phyloP scores from a whole-genome alignment of 495 filamentous ascomycete genomes.

The Penicillium longicatenatum region DNA sequence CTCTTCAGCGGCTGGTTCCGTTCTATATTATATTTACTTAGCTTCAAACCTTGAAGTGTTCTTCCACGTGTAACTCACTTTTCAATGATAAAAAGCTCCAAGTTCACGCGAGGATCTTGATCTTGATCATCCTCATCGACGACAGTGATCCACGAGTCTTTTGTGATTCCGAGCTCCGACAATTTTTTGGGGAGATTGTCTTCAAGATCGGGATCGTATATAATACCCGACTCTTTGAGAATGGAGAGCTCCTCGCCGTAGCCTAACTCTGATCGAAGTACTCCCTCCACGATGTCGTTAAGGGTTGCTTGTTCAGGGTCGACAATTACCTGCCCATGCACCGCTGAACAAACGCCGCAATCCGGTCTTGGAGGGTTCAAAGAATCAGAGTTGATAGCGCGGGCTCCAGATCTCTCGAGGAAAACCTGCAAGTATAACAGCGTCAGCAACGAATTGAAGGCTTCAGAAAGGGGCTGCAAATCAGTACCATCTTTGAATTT shows the following conservation, averaged over 20 bases:
- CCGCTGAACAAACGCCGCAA: conserved; percentile 81
- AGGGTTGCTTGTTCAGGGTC: conserved; percentile 78
- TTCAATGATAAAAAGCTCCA: conserved; percentile 65
- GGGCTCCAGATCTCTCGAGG: conserved; percentile 68
- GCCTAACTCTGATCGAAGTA: conserved; percentile 68
- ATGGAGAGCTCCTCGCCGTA: conserved; percentile 85
- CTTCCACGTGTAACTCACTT: conserved; percentile 26
- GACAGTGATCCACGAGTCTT: conserved; percentile 78
- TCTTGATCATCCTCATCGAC: conserved; percentile 90
- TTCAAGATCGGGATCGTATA: conserved; percentile 88
- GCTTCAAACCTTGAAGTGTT: background rate
- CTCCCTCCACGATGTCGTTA: conserved; percentile 74
- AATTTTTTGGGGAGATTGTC: conserved; percentile 83
- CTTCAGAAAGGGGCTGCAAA: background rate
- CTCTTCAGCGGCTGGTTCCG: conserved; percentile 35
- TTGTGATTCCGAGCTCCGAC: conserved; percentile 69
- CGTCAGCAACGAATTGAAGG: conserved; percentile 4
- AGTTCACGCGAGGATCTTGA: conserved; percentile 76
- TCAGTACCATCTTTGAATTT: conserved; percentile 58
- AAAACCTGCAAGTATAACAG: conserved; percentile 60
- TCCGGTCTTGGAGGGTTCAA: conserved; percentile 75
- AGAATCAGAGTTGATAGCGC: conserved; percentile 73
- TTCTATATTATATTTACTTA: conserved; percentile 21
- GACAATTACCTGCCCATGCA: conserved; percentile 62
- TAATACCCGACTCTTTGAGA: conserved; percentile 65